Conservation (phyloP, 768 basidiomycete genomes). For the Psilocybe sp. region DNA sequence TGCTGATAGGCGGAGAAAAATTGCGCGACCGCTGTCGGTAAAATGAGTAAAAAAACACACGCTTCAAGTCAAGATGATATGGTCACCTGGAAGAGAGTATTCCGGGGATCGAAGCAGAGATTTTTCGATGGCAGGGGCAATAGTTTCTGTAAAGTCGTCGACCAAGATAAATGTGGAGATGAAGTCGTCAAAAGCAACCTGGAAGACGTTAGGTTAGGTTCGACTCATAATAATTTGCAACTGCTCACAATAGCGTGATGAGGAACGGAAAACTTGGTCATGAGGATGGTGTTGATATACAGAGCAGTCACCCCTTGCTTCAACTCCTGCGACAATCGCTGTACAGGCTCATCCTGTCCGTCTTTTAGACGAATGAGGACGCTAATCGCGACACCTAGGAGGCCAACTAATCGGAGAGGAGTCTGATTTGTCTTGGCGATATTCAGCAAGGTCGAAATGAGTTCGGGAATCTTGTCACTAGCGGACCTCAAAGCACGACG, state of each 20-base stretch:
- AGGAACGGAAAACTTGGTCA: slow-evolving; percentile 63
- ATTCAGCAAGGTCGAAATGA: slow-evolving; percentile 54
- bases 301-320: slow-evolving; percentile 59
- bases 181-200: slow-evolving; percentile 63
- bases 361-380: slow-evolving; percentile 69
- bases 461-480: slow-evolving; percentile 37
- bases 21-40: slow-evolving; percentile 45
- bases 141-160: slow-evolving; percentile 45
- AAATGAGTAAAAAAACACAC: background rate
- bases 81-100: slow-evolving; percentile 60
- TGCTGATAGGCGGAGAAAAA: slow-evolving; percentile 57
- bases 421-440: slow-evolving; percentile 47
- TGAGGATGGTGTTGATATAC: slow-evolving; percentile 60
- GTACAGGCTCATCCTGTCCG: slow-evolving; percentile 40
- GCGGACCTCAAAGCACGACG: slow-evolving; percentile 66
- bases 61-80: slow-evolving; percentile 1
- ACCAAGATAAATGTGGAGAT: slow-evolving; percentile 47
- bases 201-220: slow-evolving; percentile 4
- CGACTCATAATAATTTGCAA: background rate
- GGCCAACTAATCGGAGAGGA: slow-evolving; percentile 36
- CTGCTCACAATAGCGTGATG: slow-evolving; percentile 54
- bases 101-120: slow-evolving; percentile 82
- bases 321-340: slow-evolving; percentile 39
- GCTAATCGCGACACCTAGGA: slow-evolving; percentile 69
- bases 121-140: slow-evolving; percentile 79